A percentile compares a stretch with the other conserved stretches of the same genome.
Evolutionary conservation across 106 monocot genomes (phyloP).

Genomic region (Dioscorea alata): DNA sequence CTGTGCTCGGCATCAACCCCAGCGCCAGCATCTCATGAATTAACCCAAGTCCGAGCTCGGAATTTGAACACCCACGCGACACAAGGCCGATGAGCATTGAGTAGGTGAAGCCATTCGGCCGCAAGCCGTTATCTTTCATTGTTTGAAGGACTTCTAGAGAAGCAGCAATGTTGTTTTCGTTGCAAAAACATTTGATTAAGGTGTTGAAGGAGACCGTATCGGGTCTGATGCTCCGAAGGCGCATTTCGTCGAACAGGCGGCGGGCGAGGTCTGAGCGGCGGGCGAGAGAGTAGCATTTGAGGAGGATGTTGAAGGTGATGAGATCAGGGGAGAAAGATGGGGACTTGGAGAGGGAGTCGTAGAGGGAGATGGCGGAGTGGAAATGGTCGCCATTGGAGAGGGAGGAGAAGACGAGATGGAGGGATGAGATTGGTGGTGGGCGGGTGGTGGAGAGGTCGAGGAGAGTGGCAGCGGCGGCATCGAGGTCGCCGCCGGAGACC

Average conservation of each 20-base stretch:
- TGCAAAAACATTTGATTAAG: conserved; percentile 35
- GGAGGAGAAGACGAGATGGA: conserved; percentile 10
- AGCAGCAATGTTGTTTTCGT: conserved; percentile 6
- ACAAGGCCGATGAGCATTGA: conserved; percentile 30
- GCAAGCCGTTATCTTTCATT: conserved; percentile 26
- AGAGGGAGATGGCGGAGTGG: conserved; percentile 4
- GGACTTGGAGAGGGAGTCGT: background rate
- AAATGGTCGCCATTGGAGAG: background rate
- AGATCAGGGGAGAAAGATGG: conserved; percentile 1
- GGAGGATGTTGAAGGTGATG: conserved; percentile 8
- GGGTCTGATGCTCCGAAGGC: background rate
- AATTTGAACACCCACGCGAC: conserved; percentile 19
- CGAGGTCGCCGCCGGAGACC: background rate
- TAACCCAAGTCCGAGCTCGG: conserved; percentile 24
- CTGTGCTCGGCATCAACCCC: conserved; percentile 18
- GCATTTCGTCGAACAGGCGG: conserved; percentile 37
- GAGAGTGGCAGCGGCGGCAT: background rate
- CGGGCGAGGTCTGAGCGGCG: conserved; percentile 19
- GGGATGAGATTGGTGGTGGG: background rate
- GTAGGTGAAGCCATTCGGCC: conserved; percentile 33
- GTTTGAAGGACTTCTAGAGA: conserved; percentile 16
- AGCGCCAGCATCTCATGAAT: conserved; percentile 22
- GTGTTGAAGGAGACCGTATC: conserved; percentile 38
- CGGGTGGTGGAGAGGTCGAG: background rate
- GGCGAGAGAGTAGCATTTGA: background rate